These are phyloP conservation scores for Uronychia setigera DNA, from an alignment of 73 alveolate species.

Conservation along the genomic window DNA sequence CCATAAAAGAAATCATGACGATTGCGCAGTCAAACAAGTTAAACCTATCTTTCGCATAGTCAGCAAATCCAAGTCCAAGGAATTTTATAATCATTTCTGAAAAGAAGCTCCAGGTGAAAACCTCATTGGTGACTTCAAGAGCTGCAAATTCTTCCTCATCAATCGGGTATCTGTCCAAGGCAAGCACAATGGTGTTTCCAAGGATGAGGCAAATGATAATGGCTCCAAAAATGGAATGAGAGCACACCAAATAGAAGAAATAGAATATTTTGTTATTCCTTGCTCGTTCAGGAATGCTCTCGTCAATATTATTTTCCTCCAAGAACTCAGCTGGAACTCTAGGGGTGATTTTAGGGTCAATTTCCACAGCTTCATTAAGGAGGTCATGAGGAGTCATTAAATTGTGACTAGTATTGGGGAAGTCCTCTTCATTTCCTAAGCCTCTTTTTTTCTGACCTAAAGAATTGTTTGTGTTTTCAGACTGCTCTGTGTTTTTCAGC, in stretches of 20 bases:
- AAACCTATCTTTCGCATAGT: slow-evolving; percentile 30
- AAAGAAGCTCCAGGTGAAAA: slow-evolving; percentile 22
- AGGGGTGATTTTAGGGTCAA: neutral
- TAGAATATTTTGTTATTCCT: neutral
- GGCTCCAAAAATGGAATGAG: slow-evolving; percentile 6
- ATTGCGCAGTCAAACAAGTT: slow-evolving; percentile 54
- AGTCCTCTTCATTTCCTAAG: neutral
- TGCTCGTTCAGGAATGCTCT: neutral
- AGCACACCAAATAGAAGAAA: slow-evolving; percentile 1
- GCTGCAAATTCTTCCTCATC: neutral
- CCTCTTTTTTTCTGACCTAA: neutral
- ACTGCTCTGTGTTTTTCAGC: neutral
- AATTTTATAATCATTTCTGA: slow-evolving; percentile 57
- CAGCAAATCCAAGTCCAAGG: slow-evolving; percentile 50
- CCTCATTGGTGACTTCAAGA: slow-evolving; percentile 17
- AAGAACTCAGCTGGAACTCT: neutral
- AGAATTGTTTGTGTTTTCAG: neutral
- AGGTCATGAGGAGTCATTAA: neutral
- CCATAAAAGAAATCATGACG: slow-evolving; percentile 9
- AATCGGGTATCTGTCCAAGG: slow-evolving; percentile 45
- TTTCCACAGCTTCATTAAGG: neutral
- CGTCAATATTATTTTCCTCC: neutral
- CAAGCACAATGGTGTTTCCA: slow-evolving; percentile 36
- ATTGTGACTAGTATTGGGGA: neutral
- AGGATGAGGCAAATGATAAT: slow-evolving; percentile 20